A percentile compares a stretch with the other conserved stretches of the same genome.
Conservation (phyloP, 2,329 filamentous ascomycete species). For the Pseudogymnoascus sp. region DNA sequence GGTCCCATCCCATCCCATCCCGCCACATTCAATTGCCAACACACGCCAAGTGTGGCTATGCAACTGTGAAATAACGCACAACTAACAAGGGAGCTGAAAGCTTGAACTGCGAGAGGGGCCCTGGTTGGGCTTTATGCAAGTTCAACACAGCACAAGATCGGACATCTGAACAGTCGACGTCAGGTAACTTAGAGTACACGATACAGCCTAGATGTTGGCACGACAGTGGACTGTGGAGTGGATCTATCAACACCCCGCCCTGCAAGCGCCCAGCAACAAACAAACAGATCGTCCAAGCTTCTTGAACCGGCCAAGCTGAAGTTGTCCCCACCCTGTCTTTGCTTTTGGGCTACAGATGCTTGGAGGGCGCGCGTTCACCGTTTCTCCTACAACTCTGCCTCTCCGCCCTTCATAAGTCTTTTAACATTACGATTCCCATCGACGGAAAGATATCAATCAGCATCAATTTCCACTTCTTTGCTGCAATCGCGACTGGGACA, state of each 20-base stretch:
- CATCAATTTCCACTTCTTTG: not conserved
- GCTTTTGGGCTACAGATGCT: not conserved
- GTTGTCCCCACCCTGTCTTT: not conserved
- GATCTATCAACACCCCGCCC: not conserved
- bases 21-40: not conserved
- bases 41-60: slow-evolving; percentile 3
- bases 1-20: not conserved
- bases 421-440: not conserved
- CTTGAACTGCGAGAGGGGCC: not conserved
- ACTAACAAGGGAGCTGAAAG: not conserved
- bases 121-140: not conserved
- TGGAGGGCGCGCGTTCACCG: not conserved
- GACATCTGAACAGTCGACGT: not conserved
- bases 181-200: not conserved
- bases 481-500: not conserved
- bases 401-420: not conserved
- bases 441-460: not conserved
- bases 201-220: not conserved
- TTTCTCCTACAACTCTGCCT: not conserved
- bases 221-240: not conserved
- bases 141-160: not conserved
- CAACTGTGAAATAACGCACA: not conserved
- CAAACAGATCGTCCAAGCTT: slow-evolving; percentile 1
- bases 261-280: not conserved
- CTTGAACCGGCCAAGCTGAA: not conserved